Evolutionary conservation across 495 filamentous ascomycete species (phyloP), one percentile per base, ranked within the genome.

Genomic region (Parachaetomium inaequale): DNA sequence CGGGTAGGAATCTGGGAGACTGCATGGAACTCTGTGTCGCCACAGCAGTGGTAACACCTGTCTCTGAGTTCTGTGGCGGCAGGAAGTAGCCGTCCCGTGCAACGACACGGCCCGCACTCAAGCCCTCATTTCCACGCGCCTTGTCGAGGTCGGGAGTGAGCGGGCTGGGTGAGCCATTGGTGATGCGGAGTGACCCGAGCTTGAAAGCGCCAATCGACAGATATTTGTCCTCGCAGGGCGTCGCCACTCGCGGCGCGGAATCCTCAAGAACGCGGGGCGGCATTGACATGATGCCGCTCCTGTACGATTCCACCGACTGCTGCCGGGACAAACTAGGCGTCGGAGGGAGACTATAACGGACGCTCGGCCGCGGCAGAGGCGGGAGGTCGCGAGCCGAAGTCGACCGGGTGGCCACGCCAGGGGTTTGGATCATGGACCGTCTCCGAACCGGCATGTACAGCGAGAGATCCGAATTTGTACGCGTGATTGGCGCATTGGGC

Each of bases 121-220:
- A 7, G 17, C 47, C 43, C 12, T 59, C 25, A 15, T 49, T 49
- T 28, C 43, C 55, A 1, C 70, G 70, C 28, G 66, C 69, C 54
- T 68, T 71, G 40, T 66, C 68, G 10, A 59, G 21, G 52, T 74
- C 75, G 10, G 78, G 75, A 31, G 76, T 79, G 17, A 49, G 43
- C 3, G 80, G 79, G 50, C 78, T 79, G 7, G 76, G 79, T n/a
- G 77, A 68, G 21, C 84, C 84, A 67, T 86, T 86, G 28, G 78
- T 81, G 57, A 86, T 85, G 53, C 82, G 77, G 59, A 86, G 67
- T 6, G 82, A 81, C 3, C 84, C 84, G 23, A 81, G 75, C 65
- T 85, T 85, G 66, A 84, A 85, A 25, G 77, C 84, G 25, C 84
- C 84, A 58, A 82, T 80, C 25, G 81, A 80, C 65, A 75, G 74